Evolutionary conservation across 805 yeast genomes (phyloP), one percentile per base, ranked within the genome.

Genomic region (Ogataea chonburiensis): DNA sequence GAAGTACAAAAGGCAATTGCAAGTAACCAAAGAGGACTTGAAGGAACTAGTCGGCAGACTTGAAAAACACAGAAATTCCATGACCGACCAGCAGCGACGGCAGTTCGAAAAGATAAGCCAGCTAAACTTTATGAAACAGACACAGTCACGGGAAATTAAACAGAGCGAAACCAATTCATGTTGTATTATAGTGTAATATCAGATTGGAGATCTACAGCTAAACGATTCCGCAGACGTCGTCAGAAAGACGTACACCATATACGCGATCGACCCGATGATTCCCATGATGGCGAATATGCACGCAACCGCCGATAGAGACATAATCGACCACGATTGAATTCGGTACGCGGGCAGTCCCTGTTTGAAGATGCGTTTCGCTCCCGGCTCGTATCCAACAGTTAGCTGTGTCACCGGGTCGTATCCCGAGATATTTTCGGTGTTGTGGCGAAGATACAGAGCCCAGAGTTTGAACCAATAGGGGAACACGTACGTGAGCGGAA

Each of bases 401-500:
- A 10, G 28, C 40, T 32, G 28, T 17, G 28, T 43, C 24, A 21
- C 35, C 33, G 37, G 40, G 40, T 30, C 52, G 24, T 29, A 45
- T 5, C 11, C 14, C 5, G 13, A 17, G 10, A 37, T 24, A 11
- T 24, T 25, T 9, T 40, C 38, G 8, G 31, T 38, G 18, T 20
- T 32, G 9, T 31, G 41, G 31, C 47, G 55, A 15, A 35, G 36
- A 14, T 19, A 53, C 7, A 36, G 45, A 38, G 42, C 43, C 51
- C 38, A 50, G 17, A 31, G 37, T 36, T 51, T 38, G 46, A 42
- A 37, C 42, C 50, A 13, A 45, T 42, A 37, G 36, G 60, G 44
- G 40, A 50, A 26, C 36, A 43, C 51, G 52, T 48, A 57, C 34
- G 58, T 56, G 48, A 54, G 35, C 10, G 59, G 57, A 35, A 54